Base-by-base conservation (phyloP, 768 basidiomycete genomes). In the Gautieria morchelliformis region DNA sequence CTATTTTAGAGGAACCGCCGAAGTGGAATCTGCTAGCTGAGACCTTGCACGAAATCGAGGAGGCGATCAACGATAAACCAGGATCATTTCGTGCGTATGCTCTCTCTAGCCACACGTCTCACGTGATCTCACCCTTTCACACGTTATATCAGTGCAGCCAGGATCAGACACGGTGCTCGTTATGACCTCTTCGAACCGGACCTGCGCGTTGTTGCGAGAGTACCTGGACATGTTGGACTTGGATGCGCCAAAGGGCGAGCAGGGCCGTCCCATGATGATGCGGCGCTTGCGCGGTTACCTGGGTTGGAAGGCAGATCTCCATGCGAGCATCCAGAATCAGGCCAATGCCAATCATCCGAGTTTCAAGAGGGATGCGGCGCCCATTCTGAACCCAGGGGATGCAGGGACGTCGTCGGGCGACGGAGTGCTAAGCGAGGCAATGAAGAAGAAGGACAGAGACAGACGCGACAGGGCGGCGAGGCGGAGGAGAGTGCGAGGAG, bases 11-110 rank as follows among this genome's bases (percentile, higher is more conserved):
- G 70, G 96, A 98, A 65, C 89, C 35, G 45, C 94, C 94, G 0
- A 99, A 99, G 68, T 98, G 96, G 95, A 78, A 78, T 57, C 67
- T 94, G 8, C 71, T 99, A 12, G 78, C 84, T 0, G 88, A 92
- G n/a, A 79, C 94, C 0, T 68, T 99, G 45, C 77, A 90, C 51
- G 96, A 99, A 71, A 86, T 93, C 2, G 96, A 98, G 68, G 83
- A 83, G 59, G 90, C 93, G 62, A 85, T 89, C 32, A 74, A 63
- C 19, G 41, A 54, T 19, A 58, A 61, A 20, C 66, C 66, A 4
- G 50, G 60, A 14, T 59, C 59, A 11, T 42, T 45, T 9, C 19
- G 66, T 67, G 35, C 39, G 65, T 62, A 17, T 12, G n/a, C n/a
- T 7, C 20, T 45, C 17, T 17, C 35, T 32, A 64, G 63, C 10